Evolutionary conservation across 148 eudicot species (phyloP).

Genomic region (Euryodendron excelsum): DNA sequence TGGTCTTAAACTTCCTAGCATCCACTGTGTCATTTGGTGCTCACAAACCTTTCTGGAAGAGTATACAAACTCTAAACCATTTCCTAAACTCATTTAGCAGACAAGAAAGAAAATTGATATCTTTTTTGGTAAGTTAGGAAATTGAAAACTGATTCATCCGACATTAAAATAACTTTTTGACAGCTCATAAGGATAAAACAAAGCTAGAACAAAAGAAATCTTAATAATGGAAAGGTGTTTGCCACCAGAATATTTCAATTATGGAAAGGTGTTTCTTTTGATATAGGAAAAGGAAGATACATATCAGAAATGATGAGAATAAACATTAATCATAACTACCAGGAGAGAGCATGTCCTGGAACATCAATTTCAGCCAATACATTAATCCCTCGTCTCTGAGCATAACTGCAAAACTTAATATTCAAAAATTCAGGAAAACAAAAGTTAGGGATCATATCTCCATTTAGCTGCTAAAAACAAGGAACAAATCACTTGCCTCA

Average conservation of each 20-base stretch:
- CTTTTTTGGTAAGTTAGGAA: background rate
- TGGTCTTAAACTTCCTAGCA: background rate
- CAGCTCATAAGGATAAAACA: no score
- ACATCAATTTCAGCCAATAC: constrained; percentile 92
- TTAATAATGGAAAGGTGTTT: background rate
- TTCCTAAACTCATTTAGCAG: background rate
- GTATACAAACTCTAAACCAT: background rate
- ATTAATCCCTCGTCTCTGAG: constrained; percentile 74
- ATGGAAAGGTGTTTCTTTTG: background rate
- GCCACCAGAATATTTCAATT: background rate
- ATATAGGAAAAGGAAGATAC: background rate
- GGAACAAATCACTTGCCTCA: constrained; percentile 55
- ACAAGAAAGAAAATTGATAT: background rate
- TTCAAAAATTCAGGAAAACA: background rate
- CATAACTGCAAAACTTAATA: constrained; percentile 58
- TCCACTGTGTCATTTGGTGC: background rate
- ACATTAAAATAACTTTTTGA: background rate
- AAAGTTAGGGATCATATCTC: background rate
- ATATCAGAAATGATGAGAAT: background rate
- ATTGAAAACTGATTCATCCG: no score
- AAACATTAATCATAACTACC: constrained; percentile 40
- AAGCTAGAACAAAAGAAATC: background rate
- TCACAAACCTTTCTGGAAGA: background rate
- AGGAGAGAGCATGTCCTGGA: constrained; percentile 94
- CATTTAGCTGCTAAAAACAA: background rate